Percentiles rank a stretch among this genome's conserved stretches.
phyloP scores from a whole-genome alignment of 176 grass and related monocot species.

The Dactylis glomerata region DNA sequence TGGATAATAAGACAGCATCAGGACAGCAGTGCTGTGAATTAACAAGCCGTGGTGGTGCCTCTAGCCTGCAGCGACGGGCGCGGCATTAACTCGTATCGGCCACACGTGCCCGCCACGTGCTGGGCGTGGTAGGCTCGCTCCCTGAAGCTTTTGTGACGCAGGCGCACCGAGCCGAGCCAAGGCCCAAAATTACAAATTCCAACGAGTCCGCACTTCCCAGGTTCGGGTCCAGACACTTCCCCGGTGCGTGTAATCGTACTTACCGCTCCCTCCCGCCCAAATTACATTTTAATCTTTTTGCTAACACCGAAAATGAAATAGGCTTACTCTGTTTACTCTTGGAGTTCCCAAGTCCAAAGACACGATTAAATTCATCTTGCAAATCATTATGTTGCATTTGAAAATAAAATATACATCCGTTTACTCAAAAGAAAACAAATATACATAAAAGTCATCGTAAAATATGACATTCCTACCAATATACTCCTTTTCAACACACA shows the following conservation, averaged over 20 bases:
- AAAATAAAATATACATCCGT: too few species aligned
- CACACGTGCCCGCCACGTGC: slow-evolving; percentile 50
- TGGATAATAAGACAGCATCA: slow-evolving; percentile 5
- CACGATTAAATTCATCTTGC: too few species aligned
- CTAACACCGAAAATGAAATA: background rate
- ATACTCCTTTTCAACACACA: too few species aligned
- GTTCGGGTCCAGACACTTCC: background rate
- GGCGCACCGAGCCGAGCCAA: background rate
- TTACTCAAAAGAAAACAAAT: too few species aligned
- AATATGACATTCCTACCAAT: too few species aligned
- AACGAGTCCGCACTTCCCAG: slow-evolving; percentile 5
- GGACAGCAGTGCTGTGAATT: slow-evolving; percentile 29
- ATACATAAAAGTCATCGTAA: too few species aligned
- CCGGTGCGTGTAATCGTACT: slow-evolving; percentile 28
- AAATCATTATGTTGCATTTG: too few species aligned
- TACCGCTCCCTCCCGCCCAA: slow-evolving; percentile 36
- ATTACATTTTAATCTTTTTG: background rate
- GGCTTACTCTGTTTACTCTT: too few species aligned
- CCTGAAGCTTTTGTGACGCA: background rate
- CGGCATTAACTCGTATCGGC: slow-evolving; percentile 22
- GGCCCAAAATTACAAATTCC: slow-evolving; percentile 47
- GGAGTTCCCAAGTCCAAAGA: too few species aligned
- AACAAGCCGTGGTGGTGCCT: background rate
- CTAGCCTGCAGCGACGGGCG: slow-evolving; percentile 15
- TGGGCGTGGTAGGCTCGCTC: background rate